Evolutionary conservation across 2,329 filamentous ascomycete species (phyloP), one percentile per base, ranked within the genome.

Genomic region (Penicillium olsonii): DNA sequence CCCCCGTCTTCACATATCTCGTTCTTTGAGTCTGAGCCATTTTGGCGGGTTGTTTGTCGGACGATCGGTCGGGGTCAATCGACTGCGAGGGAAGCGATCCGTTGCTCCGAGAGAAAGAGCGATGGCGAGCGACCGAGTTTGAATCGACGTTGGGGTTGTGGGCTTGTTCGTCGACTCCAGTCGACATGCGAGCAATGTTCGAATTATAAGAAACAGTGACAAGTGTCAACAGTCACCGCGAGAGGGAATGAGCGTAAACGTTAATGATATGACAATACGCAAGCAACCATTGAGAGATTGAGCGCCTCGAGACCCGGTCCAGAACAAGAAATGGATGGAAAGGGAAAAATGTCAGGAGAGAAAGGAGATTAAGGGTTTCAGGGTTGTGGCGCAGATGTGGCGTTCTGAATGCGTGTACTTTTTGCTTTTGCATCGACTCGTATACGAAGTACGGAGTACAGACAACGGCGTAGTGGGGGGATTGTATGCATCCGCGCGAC

Each of bases 1-100:
- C 81, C 34, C 81, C 82, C 44, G 81, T 81, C 75, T 84, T 86
- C 61, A 86, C 63, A 62, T 79, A 84, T 53, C 83, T 77, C 44
- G 80, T 72, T 66, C 81, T 75, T 70, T 84, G 81, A 56, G 78
- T 81, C 73, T 84, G 82, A 61, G 82, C 82, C 83, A 85, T 85
- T 59, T 73, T 75, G 62, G 70, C 69, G 67, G 70, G 45, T 50
- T 64, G 67, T 55, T 69, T 68, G 35, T 61, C 63, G 44, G 62
- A 54, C 57, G 75, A 74, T 56, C 75, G 68, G 55, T 74, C 70
- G 38, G 71, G 62, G 57, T 79, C 78, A 58, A 78, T 72, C 63
- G 75, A 72, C 38, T 72, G 72, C 58, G 80, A 71, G 59, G 64
- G 60, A 50, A 56, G 53, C 51, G 68, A 66, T 61, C 67, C 71